Base-by-base conservation (phyloP, 768 basidiomycete species). In the Lactarius quietus region DNA sequence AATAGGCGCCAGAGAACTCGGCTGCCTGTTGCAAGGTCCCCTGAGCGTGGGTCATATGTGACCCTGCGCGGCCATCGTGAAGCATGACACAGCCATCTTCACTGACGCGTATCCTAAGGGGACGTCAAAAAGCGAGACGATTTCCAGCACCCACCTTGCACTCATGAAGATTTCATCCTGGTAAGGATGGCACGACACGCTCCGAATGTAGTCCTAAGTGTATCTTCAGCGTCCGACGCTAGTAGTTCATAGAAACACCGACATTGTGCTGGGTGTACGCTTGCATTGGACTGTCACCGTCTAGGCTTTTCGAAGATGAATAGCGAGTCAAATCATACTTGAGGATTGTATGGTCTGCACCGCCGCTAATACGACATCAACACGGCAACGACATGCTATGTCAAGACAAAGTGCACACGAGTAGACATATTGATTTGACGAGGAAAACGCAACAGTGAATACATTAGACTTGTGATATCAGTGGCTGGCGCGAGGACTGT, bases 371-470 rank as follows among this genome's bases (percentile, higher is more conserved):
- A 31, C 17, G 59, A 26, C 15, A 23, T 36, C 9, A 28, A 36
- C 18, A 48, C 48, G 58, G 58, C 6, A 33, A 29, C 45, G 33
- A 55, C 26, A 12, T 10, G 14, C 55, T 36, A 52, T 33, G 18
- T 59, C n/a, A 51, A 38, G 39, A 26, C 8, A 51, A 33, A 14
- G n/a, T 35, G 78, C 88, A 73, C 65, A 90, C 90, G 85, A 85
- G 72, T 83, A 84, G 48, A 92, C 72, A 71, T 81, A 86, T 59
- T 80, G 81, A 70, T 87, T 88, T 26, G 80, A 79, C 0, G 86
- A 81, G 7, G 90, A 90, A 76, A 92, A 91, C 55, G 83, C 83
- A 35, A 92, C 76, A 20, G 83, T 81, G 73, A 93, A 85, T 39
- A 92, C 82, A 69, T 90, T 91, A 48, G 80, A 81, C 90, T 92